phyloP scores from a whole-genome alignment of 2,329 filamentous ascomycete genomes.

The Colletotrichum melonis region DNA sequence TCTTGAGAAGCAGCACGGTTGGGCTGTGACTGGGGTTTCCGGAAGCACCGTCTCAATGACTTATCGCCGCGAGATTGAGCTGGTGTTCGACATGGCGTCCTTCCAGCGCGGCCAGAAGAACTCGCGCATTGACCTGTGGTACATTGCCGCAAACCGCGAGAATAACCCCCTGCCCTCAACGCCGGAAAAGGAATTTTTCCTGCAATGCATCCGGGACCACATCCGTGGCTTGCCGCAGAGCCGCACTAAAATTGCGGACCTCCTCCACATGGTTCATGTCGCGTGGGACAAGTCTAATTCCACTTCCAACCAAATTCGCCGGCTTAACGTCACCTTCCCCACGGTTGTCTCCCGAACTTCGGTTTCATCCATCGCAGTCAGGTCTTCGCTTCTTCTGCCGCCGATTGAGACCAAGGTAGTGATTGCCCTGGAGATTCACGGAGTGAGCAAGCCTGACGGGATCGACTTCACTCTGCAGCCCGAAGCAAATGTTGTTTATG shows the following conservation, averaged over 20 bases:
- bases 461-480: slow-evolving; percentile 66
- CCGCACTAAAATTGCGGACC: slow-evolving; percentile 64
- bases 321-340: slow-evolving; percentile 72
- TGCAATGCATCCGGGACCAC: slow-evolving; percentile 77
- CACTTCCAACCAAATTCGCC: slow-evolving; percentile 69
- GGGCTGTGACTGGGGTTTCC: slow-evolving; percentile 75
- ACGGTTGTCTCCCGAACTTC: slow-evolving; percentile 72
- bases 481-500: slow-evolving; percentile 76
- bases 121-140: slow-evolving; percentile 75
- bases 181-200: slow-evolving; percentile 78
- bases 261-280: slow-evolving; percentile 69
- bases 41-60: slow-evolving; percentile 77
- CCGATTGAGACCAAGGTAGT: slow-evolving; percentile 77
- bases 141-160: slow-evolving; percentile 70
- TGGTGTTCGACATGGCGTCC: slow-evolving; percentile 75
- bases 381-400: slow-evolving; percentile 70
- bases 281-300: slow-evolving; percentile 75
- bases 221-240: slow-evolving; percentile 71
- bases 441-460: slow-evolving; percentile 56
- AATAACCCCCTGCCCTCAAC: slow-evolving; percentile 66
- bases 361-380: slow-evolving; percentile 74
- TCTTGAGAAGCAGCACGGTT: slow-evolving; percentile 75
- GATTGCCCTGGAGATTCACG: slow-evolving; percentile 66
- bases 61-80: slow-evolving; percentile 77
- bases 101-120: slow-evolving; percentile 63